Percentiles rank a stretch among this genome's conserved stretches.
phyloP scores from a whole-genome alignment of 371 early-diverging fungal genomes.

The Gilbertella persicaria region DNA sequence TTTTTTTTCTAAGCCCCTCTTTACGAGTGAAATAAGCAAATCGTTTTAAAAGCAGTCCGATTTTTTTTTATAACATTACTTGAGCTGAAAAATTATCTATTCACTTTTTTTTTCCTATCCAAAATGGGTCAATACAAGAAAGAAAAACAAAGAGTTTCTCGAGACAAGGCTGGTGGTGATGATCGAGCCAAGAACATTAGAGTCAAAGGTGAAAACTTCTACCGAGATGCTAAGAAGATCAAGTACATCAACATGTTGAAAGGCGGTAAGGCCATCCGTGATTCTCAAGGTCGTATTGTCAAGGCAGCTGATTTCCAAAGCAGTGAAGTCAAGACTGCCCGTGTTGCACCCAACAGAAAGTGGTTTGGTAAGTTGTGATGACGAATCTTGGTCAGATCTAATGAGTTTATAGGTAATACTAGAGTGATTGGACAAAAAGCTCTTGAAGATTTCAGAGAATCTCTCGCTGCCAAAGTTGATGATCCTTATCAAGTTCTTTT shows the following conservation, averaged over 20 bases:
- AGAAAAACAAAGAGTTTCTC: slow-evolving; percentile 62
- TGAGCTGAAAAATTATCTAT: no score
- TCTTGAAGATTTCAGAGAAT: slow-evolving; percentile 88
- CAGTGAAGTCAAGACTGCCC: slow-evolving; percentile 73
- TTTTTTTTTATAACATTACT: no score
- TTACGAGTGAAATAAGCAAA: no score
- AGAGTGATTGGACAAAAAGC: slow-evolving; percentile 93
- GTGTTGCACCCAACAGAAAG: slow-evolving; percentile 93
- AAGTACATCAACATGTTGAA: slow-evolving; percentile 91
- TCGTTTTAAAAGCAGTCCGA: no score
- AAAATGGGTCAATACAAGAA: slow-evolving; percentile 72
- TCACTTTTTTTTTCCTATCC: background rate
- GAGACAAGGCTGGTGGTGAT: slow-evolving; percentile 48
- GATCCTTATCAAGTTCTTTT: slow-evolving; percentile 98
- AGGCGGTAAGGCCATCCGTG: slow-evolving; percentile 86
- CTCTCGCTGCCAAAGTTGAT: slow-evolving; percentile 84
- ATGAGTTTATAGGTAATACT: slow-evolving; percentile 71
- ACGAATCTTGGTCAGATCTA: background rate
- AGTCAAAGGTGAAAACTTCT: slow-evolving; percentile 95
- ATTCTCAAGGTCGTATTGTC: slow-evolving; percentile 91
- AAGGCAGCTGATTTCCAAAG: slow-evolving; percentile 95
- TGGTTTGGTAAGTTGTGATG: slow-evolving; percentile 89
- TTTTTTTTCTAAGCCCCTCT: no score
- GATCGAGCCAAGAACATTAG: slow-evolving; percentile 69
- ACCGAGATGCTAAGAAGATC: slow-evolving; percentile 93